Base-by-base conservation (phyloP, 179 eudicot genomes). In the Drosera spatulata region DNA sequence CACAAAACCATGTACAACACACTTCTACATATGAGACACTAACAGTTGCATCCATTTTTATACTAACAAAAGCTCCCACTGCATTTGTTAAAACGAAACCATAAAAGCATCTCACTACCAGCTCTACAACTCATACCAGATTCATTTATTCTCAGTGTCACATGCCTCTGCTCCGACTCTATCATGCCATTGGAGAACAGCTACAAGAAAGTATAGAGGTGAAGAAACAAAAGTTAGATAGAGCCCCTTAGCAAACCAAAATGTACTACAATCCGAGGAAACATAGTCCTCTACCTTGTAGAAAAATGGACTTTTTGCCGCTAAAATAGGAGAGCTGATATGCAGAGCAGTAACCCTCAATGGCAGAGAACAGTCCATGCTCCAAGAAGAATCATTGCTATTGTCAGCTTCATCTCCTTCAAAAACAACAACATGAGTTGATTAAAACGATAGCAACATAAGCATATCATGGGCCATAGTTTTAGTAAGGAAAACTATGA, bases 281-380 rank as follows among this genome's bases (percentile, higher is more conserved):
- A 57, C 38, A 61, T 10, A 55, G 49, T 12, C 33, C 10, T 39
- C 64, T 70, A 86, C 99, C 90, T 93, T 93, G 50, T 82, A 93
- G 73, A 93, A 93, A 70, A 89, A 93, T 2, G 99, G 96, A 72
- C 96, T 89, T 74, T 89, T 93, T 71, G 99, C 99, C 3, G 99
- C 99, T 70, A 93, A 78, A 64, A 93, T 93, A 53, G 99, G 96
- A 60, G 99, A 93, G 71, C 99, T 93, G 13, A 93, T 93, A 60
- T 93, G 99, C 68, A 93, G 62, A 6, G 88, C 81, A 58, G 81
- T 71, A 61, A 89, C 90, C 78, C 79, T 80, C 15, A 82, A 61
- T 44, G 86, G 80, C 57, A 80, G 69, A 53, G 93, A 69, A 74
- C 82, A 83, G 59, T 84, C 90, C 89, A 86, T 85, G 71, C 85